These are phyloP conservation scores for Phytopythium oedochilum DNA, from an alignment of 352 stramenopile genomes.

Conservation along the genomic window DNA sequence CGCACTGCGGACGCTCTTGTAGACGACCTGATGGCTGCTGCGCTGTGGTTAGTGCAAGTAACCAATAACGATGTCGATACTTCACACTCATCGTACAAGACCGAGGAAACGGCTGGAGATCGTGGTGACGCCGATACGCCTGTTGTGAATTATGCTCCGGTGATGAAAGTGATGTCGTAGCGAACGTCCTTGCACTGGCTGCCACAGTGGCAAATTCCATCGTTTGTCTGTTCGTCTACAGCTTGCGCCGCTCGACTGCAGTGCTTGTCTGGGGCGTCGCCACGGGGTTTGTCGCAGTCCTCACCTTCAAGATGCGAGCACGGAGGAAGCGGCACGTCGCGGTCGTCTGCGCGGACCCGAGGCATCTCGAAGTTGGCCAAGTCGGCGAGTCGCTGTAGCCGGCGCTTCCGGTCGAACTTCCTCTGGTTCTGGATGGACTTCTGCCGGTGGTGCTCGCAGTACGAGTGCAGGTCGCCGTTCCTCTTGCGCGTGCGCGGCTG, in stretches of 20 bases:
- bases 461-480: slow-evolving; percentile 55
- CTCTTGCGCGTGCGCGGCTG: slow-evolving; percentile 61
- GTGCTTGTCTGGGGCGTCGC: neutral
- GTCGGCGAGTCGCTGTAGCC: neutral
- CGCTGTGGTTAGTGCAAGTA: too few species aligned
- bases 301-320: neutral
- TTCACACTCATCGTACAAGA: neutral
- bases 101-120: neutral
- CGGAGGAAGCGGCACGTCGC: neutral
- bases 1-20: neutral
- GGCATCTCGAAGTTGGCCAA: too few species aligned
- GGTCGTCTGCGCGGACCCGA: neutral
- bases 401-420: slow-evolving; percentile 45
- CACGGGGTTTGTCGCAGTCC: neutral
- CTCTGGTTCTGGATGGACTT: slow-evolving; percentile 57
- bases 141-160: too few species aligned
- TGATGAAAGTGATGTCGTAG: slow-evolving; percentile 6
- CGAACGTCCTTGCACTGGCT: slow-evolving; percentile 3
- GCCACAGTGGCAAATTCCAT: neutral
- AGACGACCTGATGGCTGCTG: too few species aligned
- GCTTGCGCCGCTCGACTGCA: neutral
- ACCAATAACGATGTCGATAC: neutral
- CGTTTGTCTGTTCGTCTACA: neutral
- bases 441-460: slow-evolving; percentile 58
- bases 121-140: too few species aligned